Percentiles rank a stretch among this genome's conserved stretches.
Conservation (phyloP, 768 basidiomycete genomes). For the Rhodotorula kratochvilovae region DNA sequence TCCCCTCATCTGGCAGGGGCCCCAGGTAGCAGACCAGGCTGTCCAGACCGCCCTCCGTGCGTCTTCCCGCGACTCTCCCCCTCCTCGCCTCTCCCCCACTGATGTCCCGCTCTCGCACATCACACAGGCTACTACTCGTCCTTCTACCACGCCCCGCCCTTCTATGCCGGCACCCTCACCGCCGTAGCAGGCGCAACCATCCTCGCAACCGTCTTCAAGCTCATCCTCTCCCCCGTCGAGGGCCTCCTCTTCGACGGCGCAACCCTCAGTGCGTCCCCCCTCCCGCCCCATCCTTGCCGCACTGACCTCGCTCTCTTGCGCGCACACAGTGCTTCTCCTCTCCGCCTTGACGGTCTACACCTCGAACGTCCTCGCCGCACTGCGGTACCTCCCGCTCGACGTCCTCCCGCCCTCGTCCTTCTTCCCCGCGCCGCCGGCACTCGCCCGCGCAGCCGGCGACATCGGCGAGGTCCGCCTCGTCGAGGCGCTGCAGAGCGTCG, state of each 20-base stretch:
- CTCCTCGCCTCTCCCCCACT: not conserved
- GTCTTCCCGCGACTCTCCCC: not conserved
- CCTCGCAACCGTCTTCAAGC: not conserved
- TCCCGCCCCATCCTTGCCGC: too few species aligned
- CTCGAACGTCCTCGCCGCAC: slow-evolving; percentile 32
- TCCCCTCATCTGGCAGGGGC: slow-evolving; percentile 27
- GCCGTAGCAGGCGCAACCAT: slow-evolving; percentile 6
- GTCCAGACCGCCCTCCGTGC: slow-evolving; percentile 18
- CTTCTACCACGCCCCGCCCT: slow-evolving; percentile 18
- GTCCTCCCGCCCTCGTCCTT: not conserved
- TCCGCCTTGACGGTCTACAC: slow-evolving; percentile 33
- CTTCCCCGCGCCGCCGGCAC: not conserved
- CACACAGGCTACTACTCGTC: slow-evolving; percentile 24
- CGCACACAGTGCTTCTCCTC: slow-evolving; percentile 19
- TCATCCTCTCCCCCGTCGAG: slow-evolving; percentile 20
- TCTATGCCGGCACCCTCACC: slow-evolving; percentile 17
- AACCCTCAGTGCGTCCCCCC: slow-evolving; percentile 9
- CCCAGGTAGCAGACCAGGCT: not conserved
- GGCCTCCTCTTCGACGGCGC: slow-evolving; percentile 34
- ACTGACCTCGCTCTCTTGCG: not conserved
- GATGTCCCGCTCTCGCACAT: not conserved
- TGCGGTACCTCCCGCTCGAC: slow-evolving; percentile 32
- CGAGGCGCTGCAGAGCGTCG: slow-evolving; percentile 32
- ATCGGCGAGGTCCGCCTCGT: slow-evolving; percentile 10
- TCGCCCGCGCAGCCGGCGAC: not conserved